Base-by-base conservation (phyloP, 2,329 filamentous ascomycete genomes). In the Clarireedia sp. region DNA sequence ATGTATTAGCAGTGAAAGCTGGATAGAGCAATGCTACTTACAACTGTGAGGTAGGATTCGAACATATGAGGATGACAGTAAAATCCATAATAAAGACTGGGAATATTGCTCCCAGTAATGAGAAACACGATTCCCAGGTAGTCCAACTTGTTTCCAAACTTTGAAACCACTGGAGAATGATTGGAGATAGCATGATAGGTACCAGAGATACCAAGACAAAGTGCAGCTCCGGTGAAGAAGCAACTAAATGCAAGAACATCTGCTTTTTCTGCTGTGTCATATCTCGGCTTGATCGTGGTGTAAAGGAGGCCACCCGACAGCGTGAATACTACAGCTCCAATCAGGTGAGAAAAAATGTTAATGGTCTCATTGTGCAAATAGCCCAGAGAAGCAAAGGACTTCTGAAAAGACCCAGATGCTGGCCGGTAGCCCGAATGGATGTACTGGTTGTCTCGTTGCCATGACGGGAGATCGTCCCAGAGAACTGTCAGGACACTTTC, bases 121-220 rank as follows among this genome's bases (percentile, higher is more conserved):
- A 99, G 74, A 48, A 85, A 82, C 29, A 97, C 89, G 63, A 99
- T 99, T 6, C 94, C 94, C 5, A 92, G 82, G 69, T 99, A 97
- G 69, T 99, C 94, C 55, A 97, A 74, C 70, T 95, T 89, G 69
- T 97, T 97, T 10, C 91, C 91, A 75, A 90, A 88, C 59, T 81
- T 85, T 2, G 87, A 84, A 14, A 96, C 89, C 1, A 73, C 72
- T 38, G 83, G 81, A 17, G 88, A 94, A 70, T 99, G 94, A 62
- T 96, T 96, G 21, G 79, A 83, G 48, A 96, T 80, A 2, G 88
- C 80, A 69, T 99, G 94, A 68, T 85, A 99, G 2, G 86, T 87
- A 5, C 90, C 87, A 63, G 86, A 90, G 84, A 91, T 89, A 21
- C 86, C 85, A 51, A 94, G 74, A 64, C 89, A 92, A 36, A 82